Base-by-base conservation (phyloP, 2,329 filamentous ascomycete species). In the Scopulariopsis brevicaulis region DNA sequence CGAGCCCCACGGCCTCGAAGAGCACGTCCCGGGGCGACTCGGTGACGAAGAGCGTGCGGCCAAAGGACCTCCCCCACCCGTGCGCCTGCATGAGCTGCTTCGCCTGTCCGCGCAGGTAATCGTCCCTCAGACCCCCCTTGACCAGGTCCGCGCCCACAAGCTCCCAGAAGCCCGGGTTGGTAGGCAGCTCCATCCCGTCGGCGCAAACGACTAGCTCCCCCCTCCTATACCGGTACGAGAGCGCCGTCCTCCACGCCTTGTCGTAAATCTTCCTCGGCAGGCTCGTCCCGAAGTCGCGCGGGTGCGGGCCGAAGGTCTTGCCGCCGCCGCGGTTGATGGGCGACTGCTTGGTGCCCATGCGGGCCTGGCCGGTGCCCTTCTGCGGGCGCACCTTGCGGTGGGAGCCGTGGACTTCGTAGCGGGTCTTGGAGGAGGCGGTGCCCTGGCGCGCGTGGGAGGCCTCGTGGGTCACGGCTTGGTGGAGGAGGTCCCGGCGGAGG, bases 241-340 rank as follows among this genome's bases (percentile, higher is more conserved):
- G 80, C 12, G 94, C 94, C 51, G 89, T 97, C 68, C 94, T 84
- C 90, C 90, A 97, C 11, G 94, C 94, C 65, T 95, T 80, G 73
- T 97, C 92, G 75, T 99, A 99, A 54, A 96, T 83, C 76, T 97
- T 97, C 68, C 81, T 81, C 65, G 87, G 91, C 58, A 99, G 78
- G 18, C 81, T 81, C 24, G 92, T 95, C 60, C 83, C 83, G 69
- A 99, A 99, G 74, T 97, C 90, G 69, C 94, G 82, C 28, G 92
- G 92, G 65, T 92, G 86, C 32, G 94, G 94, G n/a, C 94, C 94
- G 67, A 91, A 90, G 0, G 85, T 78, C 65, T 95, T 93, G 72
- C 91, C 93, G 72, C 94, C 94, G 63, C 94, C 94, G 61, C 80
- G 80, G 50, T 90, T 74, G 70, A 95, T 82, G 2, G 94, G 94